A percentile compares a stretch with the other conserved stretches of the same genome.
Evolutionary conservation across 768 basidiomycete species (phyloP).

Genomic region (Fibroporia radiculosa): DNA sequence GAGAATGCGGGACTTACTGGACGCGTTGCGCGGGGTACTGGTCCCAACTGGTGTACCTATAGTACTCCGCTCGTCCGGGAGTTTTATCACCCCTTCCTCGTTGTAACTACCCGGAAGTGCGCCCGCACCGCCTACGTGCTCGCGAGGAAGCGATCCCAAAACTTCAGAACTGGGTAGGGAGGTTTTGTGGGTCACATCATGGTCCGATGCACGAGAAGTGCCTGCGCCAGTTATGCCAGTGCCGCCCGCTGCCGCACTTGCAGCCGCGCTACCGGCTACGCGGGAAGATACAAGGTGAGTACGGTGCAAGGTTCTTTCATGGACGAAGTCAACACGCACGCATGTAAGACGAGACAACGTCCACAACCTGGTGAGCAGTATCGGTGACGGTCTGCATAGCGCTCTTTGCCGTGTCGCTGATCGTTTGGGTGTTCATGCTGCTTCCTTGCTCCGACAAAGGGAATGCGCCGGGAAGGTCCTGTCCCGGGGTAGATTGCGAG

Average conservation of each 20-base stretch:
- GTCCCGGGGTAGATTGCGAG: conserved; percentile 8
- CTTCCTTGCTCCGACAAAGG: neutral
- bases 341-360: conserved; percentile 16
- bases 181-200: conserved; percentile 12
- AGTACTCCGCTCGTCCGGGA: conserved; percentile 37
- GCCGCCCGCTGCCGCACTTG: neutral
- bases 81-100: conserved; percentile 39
- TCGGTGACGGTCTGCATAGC: conserved; percentile 8
- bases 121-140: conserved; percentile 34
- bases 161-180: conserved; percentile 9
- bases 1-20: neutral
- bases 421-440: neutral
- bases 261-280: neutral
- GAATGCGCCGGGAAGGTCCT: conserved; percentile 13
- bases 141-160: conserved; percentile 9
- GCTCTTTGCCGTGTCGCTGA: conserved; percentile 8
- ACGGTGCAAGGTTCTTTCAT: neutral
- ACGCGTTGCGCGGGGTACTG: neutral
- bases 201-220: conserved; percentile 13
- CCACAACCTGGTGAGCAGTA: conserved; percentile 10
- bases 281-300: neutral
- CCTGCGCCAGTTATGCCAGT: conserved; percentile 6
- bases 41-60: too few relatives aligned
- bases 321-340: conserved; percentile 15
- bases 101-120: conserved; percentile 38